phyloP scores from a whole-genome alignment of 768 basidiomycete genomes.

The Coprinopsis marcescibilis region DNA sequence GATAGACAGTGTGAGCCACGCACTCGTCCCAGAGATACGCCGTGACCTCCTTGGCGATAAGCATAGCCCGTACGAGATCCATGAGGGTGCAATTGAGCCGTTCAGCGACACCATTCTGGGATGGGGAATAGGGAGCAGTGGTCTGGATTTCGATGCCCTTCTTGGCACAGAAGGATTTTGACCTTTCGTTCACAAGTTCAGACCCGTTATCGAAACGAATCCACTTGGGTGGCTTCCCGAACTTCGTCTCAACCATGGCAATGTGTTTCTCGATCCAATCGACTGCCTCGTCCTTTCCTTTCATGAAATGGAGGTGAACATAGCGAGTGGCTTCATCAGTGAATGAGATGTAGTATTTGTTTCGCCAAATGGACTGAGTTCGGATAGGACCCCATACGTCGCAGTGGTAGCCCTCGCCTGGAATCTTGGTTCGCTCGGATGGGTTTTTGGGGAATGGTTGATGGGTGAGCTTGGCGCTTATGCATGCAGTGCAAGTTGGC shows the following conservation, averaged over 20 bases:
- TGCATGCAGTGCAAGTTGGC: constrained; percentile 23
- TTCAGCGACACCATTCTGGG: constrained; percentile 30
- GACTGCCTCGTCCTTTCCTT: constrained; percentile 23
- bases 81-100: constrained; percentile 27
- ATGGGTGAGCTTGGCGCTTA: constrained; percentile 22
- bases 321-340: constrained; percentile 27
- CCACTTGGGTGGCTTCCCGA: constrained; percentile 10
- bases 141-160: constrained; percentile 22
- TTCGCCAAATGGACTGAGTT: constrained; percentile 15
- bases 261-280: constrained; percentile 19
- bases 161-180: constrained; percentile 12
- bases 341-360: constrained; percentile 27
- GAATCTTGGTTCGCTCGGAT: constrained; percentile 14
- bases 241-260: constrained; percentile 13
- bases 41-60: too few species aligned
- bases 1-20: constrained; percentile 17
- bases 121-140: constrained; percentile 22
- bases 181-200: constrained; percentile 17
- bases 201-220: constrained; percentile 20
- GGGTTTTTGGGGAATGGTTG: constrained; percentile 21
- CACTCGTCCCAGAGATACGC: constrained; percentile 19
- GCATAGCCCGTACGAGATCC: constrained; percentile 25
- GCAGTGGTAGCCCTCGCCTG: constrained; percentile 28
- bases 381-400: constrained; percentile 34
- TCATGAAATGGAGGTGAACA: constrained; percentile 20